Percentiles rank a stretch among this genome's conserved stretches.
Conservation (phyloP, 768 basidiomycete genomes). For the Solioccasus polychromus region DNA sequence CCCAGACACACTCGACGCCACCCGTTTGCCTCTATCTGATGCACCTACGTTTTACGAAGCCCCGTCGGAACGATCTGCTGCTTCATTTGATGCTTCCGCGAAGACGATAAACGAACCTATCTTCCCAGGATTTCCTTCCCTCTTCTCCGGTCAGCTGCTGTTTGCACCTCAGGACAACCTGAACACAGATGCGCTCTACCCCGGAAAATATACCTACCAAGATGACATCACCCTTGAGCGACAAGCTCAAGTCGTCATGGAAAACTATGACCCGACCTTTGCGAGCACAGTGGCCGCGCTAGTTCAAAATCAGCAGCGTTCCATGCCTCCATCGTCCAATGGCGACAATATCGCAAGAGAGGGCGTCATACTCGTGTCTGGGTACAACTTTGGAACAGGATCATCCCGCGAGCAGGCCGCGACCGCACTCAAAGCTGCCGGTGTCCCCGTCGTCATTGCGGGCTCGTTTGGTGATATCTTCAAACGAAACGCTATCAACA, state of each 20-base stretch:
- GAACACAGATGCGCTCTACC: constrained; percentile 98
- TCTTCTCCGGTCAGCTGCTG: constrained; percentile 81
- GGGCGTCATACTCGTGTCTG: constrained; percentile 82
- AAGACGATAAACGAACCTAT: constrained; percentile 54
- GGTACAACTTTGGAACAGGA: constrained; percentile 98
- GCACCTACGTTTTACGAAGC: constrained; percentile 60
- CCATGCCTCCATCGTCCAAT: constrained; percentile 10
- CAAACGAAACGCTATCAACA: constrained; percentile 99
- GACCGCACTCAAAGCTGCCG: constrained; percentile 92
- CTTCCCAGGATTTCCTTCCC: constrained; percentile 76
- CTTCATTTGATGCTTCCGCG: constrained; percentile 28
- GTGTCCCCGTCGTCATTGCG: constrained; percentile 90
- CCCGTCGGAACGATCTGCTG: constrained; percentile 26
- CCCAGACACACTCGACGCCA: constrained; percentile 64
- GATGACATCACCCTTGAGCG: constrained; percentile 95
- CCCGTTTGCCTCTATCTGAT: constrained; percentile 45
- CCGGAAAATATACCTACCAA: constrained; percentile 98
- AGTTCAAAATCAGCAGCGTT: constrained; percentile 17
- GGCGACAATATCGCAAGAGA: constrained; percentile 35
- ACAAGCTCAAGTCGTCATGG: constrained; percentile 97
- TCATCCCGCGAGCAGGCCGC: constrained; percentile 98
- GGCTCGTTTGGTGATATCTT: constrained; percentile 99
- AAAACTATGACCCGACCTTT: constrained; percentile 95
- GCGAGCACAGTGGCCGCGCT: constrained; percentile 64
- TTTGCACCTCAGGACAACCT: constrained; percentile 96